These are phyloP conservation scores for Cystobasidium ongulense DNA, from an alignment of 768 basidiomycete species.

Conservation along the genomic window DNA sequence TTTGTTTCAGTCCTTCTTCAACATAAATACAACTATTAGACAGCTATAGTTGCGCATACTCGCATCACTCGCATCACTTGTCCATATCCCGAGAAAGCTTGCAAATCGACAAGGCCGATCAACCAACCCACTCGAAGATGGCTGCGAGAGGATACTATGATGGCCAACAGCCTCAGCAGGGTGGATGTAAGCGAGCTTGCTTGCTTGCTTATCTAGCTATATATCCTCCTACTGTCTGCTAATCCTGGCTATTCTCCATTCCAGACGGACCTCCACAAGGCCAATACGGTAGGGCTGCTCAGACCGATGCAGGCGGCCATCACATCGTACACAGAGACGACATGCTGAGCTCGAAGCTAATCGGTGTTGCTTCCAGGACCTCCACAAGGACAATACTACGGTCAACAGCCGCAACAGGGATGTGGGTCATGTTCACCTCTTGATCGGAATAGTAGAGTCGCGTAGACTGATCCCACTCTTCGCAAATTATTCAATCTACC, in stretches of 20 bases:
- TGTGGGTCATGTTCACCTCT: background rate
- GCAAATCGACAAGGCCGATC: too few species aligned
- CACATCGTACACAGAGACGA: background rate
- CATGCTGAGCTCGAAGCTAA: background rate
- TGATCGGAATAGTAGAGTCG: background rate
- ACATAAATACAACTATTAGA: too few species aligned
- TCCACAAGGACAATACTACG: background rate
- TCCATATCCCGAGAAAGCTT: too few species aligned
- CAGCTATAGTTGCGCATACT: too few species aligned
- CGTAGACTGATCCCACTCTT: background rate
- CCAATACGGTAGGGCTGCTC: background rate
- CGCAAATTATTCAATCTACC: too few species aligned
- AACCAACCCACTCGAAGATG: too few species aligned
- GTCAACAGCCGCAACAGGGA: background rate
- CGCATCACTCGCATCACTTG: too few species aligned
- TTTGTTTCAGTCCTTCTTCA: too few species aligned
- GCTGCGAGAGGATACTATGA: slow-evolving; percentile 10
- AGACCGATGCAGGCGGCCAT: background rate
- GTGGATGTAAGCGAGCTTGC: background rate
- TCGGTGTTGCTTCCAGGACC: slow-evolving; percentile 1
- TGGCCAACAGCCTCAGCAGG: background rate
- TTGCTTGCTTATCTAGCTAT: background rate
- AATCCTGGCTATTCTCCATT: background rate
- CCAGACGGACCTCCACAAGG: background rate
- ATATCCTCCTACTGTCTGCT: background rate